Evolutionary conservation across 2,329 filamentous ascomycete species (phyloP), one percentile per base, ranked within the genome.

Genomic region (Ilyonectria sp.): DNA sequence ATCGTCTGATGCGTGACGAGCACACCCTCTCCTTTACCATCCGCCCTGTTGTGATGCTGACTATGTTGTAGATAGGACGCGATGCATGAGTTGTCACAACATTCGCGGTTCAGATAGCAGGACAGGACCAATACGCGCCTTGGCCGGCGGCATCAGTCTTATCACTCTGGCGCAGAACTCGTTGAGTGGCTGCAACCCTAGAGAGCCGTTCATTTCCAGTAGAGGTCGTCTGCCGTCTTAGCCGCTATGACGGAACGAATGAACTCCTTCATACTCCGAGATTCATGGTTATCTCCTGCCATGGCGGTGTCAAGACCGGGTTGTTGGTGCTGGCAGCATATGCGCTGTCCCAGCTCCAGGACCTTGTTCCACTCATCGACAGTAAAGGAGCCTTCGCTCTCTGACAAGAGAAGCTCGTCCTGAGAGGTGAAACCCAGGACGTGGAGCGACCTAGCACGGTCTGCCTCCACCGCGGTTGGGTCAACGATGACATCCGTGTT

Each of bases 321-420:
- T 61, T 79, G 79, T 31, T 75, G 75, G 60, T 76, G 78, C 61
- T 79, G 75, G 74, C 86, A 91, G 79, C 94, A 97, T 54, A 91
- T 85, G 44, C 83, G 81, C 76, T 90, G 86, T 37, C 92, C 94
- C 50, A 85, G 82, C 68, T 91, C 86, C 71, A 91, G 89, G 19
- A 93, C 89, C 49, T 86, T 83, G 63, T 94, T 89, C 94, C 95
- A 98, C 70, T 92, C 91, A 15, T 90, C 86, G 71, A 93, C 85
- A 53, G 89, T 89, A 77, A 98, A 98, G 4, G 83, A 82, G 1
- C 95, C 95, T 75, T 95, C 90, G 75, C 94, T 97, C 81, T 97
- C 93, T 37, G 89, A 91, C 47, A 97, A 81, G 23, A 98, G 82
- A 58, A 97, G 83, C 66, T 93, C 90, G 9, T 91, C 89, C 58